Evolutionary conservation across 495 filamentous ascomycete species (phyloP).

Genomic region (Chaetomidium leptoderma): DNA sequence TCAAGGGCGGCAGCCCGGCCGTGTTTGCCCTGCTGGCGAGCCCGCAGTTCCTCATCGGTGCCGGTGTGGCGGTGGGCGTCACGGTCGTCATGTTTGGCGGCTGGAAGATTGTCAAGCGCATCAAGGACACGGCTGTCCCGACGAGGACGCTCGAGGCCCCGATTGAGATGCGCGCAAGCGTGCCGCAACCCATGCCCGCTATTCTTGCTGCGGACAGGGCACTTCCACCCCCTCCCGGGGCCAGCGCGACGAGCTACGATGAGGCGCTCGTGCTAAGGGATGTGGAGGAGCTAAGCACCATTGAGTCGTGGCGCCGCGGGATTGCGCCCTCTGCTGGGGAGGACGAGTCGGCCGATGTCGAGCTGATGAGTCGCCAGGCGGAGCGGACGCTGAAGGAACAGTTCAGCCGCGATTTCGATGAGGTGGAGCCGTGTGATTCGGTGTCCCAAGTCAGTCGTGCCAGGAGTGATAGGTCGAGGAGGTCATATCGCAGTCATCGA

Average conservation of each 20-base stretch:
- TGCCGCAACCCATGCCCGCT: conserved; percentile 1
- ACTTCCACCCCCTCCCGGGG: background rate
- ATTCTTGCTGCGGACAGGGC: background rate
- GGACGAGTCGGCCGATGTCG: conserved; percentile 74
- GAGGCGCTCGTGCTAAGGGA: conserved; percentile 47
- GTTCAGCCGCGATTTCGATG: conserved; percentile 20
- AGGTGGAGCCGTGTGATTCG: conserved; percentile 30
- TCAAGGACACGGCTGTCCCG: conserved; percentile 42
- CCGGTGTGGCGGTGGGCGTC: conserved; percentile 79
- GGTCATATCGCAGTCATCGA: conserved; percentile 26
- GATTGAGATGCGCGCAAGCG: conserved; percentile 47
- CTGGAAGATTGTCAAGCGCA: conserved; percentile 92
- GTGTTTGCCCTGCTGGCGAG: conserved; percentile 82
- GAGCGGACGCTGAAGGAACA: conserved; percentile 50
- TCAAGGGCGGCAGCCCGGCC: conserved; percentile 76
- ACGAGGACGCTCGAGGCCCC: conserved; percentile 51
- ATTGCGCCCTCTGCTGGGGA: conserved; percentile 52
- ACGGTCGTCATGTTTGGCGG: conserved; percentile 93
- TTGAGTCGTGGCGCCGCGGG: conserved; percentile 82
- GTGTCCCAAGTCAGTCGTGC: conserved; percentile 25
- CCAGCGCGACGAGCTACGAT: conserved; percentile 32
- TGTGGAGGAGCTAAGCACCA: conserved; percentile 53
- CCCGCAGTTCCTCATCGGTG: conserved; percentile 91
- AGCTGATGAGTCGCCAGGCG: conserved; percentile 79
- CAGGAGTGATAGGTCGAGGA: conserved; percentile 17